Conservation (phyloP, 306 rosid genomes). For the Alnus glutinosa region DNA sequence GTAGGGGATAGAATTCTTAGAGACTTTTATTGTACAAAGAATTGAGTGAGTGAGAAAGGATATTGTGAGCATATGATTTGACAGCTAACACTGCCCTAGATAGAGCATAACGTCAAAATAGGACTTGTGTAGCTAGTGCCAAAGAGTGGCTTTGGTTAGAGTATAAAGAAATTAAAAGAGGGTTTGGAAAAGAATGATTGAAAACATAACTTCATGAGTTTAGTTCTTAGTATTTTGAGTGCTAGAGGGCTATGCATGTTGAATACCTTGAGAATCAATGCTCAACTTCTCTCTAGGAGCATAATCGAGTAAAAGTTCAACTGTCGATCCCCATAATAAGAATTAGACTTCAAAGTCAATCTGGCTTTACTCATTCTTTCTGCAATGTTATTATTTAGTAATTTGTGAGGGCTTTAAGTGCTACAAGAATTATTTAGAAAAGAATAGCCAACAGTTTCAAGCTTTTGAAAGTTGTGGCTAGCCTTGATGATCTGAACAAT, state of each 20-base stretch:
- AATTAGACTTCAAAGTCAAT: background rate
- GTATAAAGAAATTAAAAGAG: background rate
- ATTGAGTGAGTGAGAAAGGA: no score
- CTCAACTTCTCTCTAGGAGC: background rate
- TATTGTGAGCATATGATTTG: background rate
- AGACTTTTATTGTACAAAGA: no score
- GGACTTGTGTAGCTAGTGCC: background rate
- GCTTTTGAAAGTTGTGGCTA: background rate
- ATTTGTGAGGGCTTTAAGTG: background rate
- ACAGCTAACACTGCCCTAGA: background rate
- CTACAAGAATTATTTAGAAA: background rate
- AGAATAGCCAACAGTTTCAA: background rate
- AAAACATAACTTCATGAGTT: background rate
- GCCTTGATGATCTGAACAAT: background rate
- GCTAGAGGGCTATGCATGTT: background rate
- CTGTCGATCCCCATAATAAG: background rate
- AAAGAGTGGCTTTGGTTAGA: conserved; percentile 2
- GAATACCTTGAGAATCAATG: background rate
- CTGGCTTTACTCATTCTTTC: background rate
- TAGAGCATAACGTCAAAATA: background rate
- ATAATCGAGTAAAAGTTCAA: background rate
- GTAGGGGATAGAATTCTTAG: background rate
- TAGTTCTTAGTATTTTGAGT: background rate
- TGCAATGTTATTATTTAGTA: background rate
- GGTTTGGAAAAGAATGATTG: background rate